Evolutionary conservation across 495 filamentous ascomycete species (phyloP).

Genomic region (Penicillium verhagenii): DNA sequence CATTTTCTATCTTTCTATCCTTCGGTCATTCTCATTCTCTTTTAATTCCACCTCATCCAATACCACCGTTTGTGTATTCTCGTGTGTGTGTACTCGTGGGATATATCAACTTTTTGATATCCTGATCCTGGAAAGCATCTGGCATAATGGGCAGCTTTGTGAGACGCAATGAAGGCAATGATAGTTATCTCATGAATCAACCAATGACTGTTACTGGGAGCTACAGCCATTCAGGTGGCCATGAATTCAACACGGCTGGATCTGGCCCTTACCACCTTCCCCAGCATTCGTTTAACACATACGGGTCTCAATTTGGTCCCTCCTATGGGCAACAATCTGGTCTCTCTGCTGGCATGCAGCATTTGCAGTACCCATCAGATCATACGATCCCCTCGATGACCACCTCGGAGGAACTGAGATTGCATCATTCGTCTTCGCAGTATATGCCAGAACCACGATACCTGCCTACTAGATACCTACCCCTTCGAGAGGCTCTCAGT

Average conservation of each 20-base stretch:
- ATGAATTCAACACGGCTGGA: constrained; percentile 35
- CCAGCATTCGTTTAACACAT: constrained; percentile 38
- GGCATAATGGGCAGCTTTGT: constrained; percentile 38
- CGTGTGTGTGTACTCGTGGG: neutral
- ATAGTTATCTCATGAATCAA: constrained; percentile 40
- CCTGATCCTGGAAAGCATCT: neutral
- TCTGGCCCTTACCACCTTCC: constrained; percentile 35
- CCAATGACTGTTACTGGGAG: constrained; percentile 33
- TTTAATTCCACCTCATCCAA: neutral
- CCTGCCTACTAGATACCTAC: constrained; percentile 34
- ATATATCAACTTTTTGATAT: neutral
- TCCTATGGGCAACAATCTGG: constrained; percentile 35
- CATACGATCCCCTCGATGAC: constrained; percentile 36
- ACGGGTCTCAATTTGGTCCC: constrained; percentile 33
- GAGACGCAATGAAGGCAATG: constrained; percentile 38
- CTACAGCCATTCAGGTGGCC: constrained; percentile 33
- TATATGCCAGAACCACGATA: constrained; percentile 39
- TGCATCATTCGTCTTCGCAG: constrained; percentile 33
- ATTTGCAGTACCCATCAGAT: constrained; percentile 35
- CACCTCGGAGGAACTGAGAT: constrained; percentile 28
- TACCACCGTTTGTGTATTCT: neutral
- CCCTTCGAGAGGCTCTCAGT: constrained; percentile 32
- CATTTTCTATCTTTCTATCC: neutral
- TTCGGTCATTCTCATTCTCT: neutral
- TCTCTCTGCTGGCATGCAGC: constrained; percentile 28